These are phyloP conservation scores for Lasiosphaeria hispida DNA, from an alignment of 495 filamentous ascomycete species.

Conservation along the genomic window DNA sequence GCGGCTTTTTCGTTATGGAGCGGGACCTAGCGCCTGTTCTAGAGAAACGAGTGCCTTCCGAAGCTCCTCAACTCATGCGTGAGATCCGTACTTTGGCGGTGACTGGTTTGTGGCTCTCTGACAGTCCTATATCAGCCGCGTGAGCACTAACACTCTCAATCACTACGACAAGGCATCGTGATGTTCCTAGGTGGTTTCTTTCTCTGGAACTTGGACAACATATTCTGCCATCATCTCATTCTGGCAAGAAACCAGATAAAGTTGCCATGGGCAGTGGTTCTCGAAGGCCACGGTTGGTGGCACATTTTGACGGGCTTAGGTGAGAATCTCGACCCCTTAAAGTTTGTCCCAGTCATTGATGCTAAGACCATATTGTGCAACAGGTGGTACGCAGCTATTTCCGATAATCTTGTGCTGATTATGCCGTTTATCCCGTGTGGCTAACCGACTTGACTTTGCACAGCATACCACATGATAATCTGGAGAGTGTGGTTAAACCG, in stretches of 20 bases:
- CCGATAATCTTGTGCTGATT: not conserved
- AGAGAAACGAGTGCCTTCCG: conserved; percentile 43
- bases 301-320: conserved; percentile 53
- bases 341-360: conserved; percentile 4
- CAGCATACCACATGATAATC: conserved; percentile 77
- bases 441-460: conserved; percentile 26
- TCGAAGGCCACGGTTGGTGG: conserved; percentile 99
- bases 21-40: conserved; percentile 62
- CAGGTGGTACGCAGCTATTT: conserved; percentile 37
- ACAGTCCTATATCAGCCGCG: not conserved
- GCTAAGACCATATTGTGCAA: conserved; percentile 15
- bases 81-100: conserved; percentile 61
- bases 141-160: not conserved
- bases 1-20: conserved; percentile 92
- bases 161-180: conserved; percentile 48
- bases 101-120: conserved; percentile 27
- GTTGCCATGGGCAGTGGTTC: conserved; percentile 83
- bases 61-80: conserved; percentile 70
- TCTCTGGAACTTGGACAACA: conserved; percentile 86
- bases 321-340: conserved; percentile 7
- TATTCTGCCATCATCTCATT: conserved; percentile 71
- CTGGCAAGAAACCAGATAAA: conserved; percentile 68
- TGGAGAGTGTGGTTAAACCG: conserved; percentile 87
- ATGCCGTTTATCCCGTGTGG: not conserved
- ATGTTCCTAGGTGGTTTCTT: conserved; percentile 82